These are phyloP conservation scores for Sugiyamaella marilandica DNA, from an alignment of 805 yeast genomes.

Conservation along the genomic window DNA sequence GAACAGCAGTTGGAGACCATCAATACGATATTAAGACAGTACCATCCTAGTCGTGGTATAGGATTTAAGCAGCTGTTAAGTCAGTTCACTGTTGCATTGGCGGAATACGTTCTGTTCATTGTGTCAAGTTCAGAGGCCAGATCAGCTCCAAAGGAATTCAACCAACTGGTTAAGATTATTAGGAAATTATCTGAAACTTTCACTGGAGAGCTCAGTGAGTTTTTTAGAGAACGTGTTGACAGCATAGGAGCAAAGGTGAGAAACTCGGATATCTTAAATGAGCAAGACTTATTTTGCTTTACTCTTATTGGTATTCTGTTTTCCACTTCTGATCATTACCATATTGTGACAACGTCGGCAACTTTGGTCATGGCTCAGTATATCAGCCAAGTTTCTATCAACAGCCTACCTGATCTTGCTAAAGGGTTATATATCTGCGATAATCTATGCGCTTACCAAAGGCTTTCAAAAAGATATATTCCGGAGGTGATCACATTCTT, in stretches of 20 bases:
- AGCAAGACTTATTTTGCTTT: slow-evolving; percentile 62
- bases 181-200: slow-evolving; percentile 61
- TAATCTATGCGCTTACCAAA: slow-evolving; percentile 64
- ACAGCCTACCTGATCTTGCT: slow-evolving; percentile 41
- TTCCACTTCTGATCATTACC: slow-evolving; percentile 95
- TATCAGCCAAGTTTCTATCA: slow-evolving; percentile 48
- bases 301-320: slow-evolving; percentile 69
- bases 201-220: slow-evolving; percentile 57
- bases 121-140: not conserved
- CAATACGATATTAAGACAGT: slow-evolving; percentile 42
- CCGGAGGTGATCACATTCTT: slow-evolving; percentile 68
- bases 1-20: not conserved
- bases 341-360: slow-evolving; percentile 83
- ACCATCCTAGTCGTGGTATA: slow-evolving; percentile 71
- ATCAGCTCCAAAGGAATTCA: slow-evolving; percentile 7
- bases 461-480: slow-evolving; percentile 68
- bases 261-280: not conserved
- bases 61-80: slow-evolving; percentile 79
- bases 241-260: slow-evolving; percentile 31
- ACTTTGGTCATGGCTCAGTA: slow-evolving; percentile 67
- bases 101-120: slow-evolving; percentile 27
- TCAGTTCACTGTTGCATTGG: slow-evolving; percentile 43
- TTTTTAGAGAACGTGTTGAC: slow-evolving; percentile 52
- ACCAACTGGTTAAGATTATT: slow-evolving; percentile 32
- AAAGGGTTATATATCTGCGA: slow-evolving; percentile 66